Base-by-base conservation (phyloP, 1,284 basidiomycete species). In the Coniophora puteana region DNA sequence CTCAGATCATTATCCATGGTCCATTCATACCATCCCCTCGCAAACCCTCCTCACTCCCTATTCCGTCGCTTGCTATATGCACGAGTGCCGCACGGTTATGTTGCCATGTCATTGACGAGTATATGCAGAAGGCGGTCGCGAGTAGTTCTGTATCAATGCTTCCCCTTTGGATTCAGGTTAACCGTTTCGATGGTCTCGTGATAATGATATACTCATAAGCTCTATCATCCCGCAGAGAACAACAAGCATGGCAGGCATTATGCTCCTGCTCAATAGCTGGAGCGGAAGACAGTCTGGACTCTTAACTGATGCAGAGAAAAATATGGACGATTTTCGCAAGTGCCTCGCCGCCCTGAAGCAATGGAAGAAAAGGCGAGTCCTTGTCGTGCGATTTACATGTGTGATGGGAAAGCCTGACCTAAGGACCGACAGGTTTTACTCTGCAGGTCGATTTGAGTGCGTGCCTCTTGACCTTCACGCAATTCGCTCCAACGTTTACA, bases 21-120 rank as follows among this genome's bases (percentile, higher is more conserved):
- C 78, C 78, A 2, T 82, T 81, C 61, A 81, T 82, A 43, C 77
- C 77, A 1, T 70, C 70, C 0, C 69, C 67, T 16, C 60, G 61
- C 30, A 68, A 69, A 43, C 63, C 67, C 2, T 66, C 67, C 1
- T 61, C 66, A 4, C 53, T 71, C 7, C 62, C 66, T 6, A 71
- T 73, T 55, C 78, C 80, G 1, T 80, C 78, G 3, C 66, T 82
- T 7, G 75, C 78, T 3, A 80, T 83, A 43, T 83, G 80, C 62
- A 75, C 74, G 28, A 80, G 78, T 42, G 79, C 79, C 3, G 76
- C 80, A 4, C 65, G 78, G 1, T 74, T 74, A 4, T 78, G 76
- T 41, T 71, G 68, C 30, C 77, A 76, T 51, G 71, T 83, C 26
- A 59, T 74, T 38, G 76, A 78, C 46, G 52, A 62, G 22, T 62